These are phyloP conservation scores for Margaritispora aquatica DNA, from an alignment of 495 filamentous ascomycete genomes.

Conservation along the genomic window DNA sequence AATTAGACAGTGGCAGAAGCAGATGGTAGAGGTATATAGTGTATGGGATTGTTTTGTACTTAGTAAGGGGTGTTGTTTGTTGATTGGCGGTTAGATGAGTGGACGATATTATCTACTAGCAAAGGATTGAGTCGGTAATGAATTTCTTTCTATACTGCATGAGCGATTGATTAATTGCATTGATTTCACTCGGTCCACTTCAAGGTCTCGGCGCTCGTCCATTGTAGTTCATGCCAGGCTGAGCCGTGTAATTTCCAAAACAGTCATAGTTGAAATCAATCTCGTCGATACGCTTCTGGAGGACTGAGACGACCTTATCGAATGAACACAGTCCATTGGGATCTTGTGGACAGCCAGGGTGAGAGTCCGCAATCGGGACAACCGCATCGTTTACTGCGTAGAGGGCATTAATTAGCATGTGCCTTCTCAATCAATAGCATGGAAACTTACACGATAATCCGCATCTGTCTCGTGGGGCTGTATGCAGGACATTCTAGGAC, in stretches of 20 bases:
- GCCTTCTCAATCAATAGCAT: not conserved
- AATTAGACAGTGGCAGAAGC: too few relatives aligned
- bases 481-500: slow-evolving; percentile 3
- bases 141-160: too few relatives aligned
- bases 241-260: slow-evolving; percentile 1
- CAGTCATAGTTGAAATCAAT: slow-evolving; percentile 4
- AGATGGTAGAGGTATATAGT: too few relatives aligned
- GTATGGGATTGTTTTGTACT: too few relatives aligned
- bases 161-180: too few relatives aligned
- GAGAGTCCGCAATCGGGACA: not conserved
- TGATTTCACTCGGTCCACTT: too few relatives aligned
- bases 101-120: too few relatives aligned
- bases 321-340: slow-evolving; percentile 4
- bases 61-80: too few relatives aligned
- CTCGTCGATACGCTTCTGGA: slow-evolving; percentile 1
- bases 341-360: not conserved
- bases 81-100: too few relatives aligned
- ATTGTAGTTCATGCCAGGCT: not conserved
- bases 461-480: not conserved
- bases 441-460: slow-evolving; percentile 1
- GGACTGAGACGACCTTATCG: not conserved
- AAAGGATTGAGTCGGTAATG: too few relatives aligned
- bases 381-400: slow-evolving; percentile 4
- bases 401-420: too few relatives aligned
- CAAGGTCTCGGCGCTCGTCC: slow-evolving; percentile 1